Percentiles rank a stretch among this genome's conserved stretches.
phyloP scores from a whole-genome alignment of 257 asterid species.

The Lycium ferocissimum region DNA sequence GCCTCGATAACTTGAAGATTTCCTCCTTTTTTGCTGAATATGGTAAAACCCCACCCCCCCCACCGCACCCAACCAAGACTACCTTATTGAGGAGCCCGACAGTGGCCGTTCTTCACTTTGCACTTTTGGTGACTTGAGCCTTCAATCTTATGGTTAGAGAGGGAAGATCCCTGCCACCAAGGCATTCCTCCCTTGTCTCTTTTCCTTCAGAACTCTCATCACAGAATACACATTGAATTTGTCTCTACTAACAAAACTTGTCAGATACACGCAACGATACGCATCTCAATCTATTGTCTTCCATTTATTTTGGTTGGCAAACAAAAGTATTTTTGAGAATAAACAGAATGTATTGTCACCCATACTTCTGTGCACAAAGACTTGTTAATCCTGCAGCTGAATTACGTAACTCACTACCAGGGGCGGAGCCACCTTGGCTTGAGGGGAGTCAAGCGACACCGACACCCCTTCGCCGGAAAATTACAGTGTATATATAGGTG shows the following conservation, averaged over 20 bases:
- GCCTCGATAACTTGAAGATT: neutral
- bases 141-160: neutral
- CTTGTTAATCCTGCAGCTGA: neutral
- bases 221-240: neutral
- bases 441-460: too few relatives aligned
- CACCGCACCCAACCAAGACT: neutral
- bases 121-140: neutral
- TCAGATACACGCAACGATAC: neutral
- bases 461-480: too few relatives aligned
- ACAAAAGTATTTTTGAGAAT: neutral
- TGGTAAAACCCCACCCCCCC: neutral
- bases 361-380: neutral
- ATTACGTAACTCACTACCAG: neutral
- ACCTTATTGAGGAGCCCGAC: neutral
- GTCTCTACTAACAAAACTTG: neutral
- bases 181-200: neutral
- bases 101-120: neutral
- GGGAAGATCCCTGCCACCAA: neutral
- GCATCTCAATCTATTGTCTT: neutral
- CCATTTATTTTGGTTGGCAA: neutral
- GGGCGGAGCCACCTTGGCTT: too few relatives aligned
- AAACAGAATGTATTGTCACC: neutral
- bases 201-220: neutral
- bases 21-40: neutral
- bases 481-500: too few relatives aligned